These are phyloP conservation scores for Talaromyces sp. DNA, from an alignment of 2,329 filamentous ascomycete genomes.

Conservation along the genomic window DNA sequence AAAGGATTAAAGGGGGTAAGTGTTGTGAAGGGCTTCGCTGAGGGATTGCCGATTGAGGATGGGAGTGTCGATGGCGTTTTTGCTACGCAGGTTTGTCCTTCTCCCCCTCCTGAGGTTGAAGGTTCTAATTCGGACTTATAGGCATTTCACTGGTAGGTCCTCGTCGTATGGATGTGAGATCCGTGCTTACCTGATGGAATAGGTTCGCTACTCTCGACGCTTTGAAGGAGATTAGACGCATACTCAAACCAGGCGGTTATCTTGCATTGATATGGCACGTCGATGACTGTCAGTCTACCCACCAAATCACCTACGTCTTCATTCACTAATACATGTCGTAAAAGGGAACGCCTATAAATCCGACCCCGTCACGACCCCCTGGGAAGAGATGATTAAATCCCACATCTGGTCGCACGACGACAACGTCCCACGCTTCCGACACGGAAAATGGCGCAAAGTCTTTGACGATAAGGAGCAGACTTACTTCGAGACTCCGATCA, in stretches of 20 bases:
- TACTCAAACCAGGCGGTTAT: conserved; percentile 58
- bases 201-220: conserved; percentile 67
- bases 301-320: no score
- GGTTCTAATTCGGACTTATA: background rate
- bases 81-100: conserved; percentile 59
- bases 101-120: background rate
- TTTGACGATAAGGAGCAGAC: conserved; percentile 59
- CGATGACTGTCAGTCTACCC: conserved; percentile 58
- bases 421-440: conserved; percentile 62
- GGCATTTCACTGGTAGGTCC: conserved; percentile 53
- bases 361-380: conserved; percentile 56
- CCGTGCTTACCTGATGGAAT: background rate
- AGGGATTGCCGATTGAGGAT: conserved; percentile 53
- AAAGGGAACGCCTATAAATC: conserved; percentile 61
- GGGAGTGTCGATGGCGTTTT: conserved; percentile 64
- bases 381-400: conserved; percentile 62
- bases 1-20: conserved; percentile 58
- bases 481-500: conserved; percentile 62
- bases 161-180: background rate
- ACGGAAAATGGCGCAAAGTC: conserved; percentile 61
- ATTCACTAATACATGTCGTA: background rate
- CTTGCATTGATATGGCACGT: conserved; percentile 72
- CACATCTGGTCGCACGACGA: conserved; percentile 57
- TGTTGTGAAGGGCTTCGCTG: conserved; percentile 58
- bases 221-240: conserved; percentile 64